Conservation (phyloP, 2,329 filamentous ascomycete genomes). For the Cylindrodendrum hubeiense region DNA sequence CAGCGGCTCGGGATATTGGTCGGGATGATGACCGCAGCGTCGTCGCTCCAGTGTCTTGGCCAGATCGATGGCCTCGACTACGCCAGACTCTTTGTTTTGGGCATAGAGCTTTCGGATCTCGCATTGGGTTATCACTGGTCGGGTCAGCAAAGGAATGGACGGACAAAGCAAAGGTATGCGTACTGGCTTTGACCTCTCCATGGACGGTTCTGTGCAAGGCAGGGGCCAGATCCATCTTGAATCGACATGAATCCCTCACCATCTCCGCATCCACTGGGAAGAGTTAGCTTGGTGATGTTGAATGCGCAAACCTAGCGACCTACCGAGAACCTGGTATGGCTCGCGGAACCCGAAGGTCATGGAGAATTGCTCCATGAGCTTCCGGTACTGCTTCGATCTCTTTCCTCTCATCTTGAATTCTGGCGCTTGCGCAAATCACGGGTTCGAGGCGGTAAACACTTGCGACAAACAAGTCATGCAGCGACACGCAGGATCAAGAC, state of each 20-base stretch:
- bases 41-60: constrained; percentile 83
- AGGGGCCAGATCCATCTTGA: constrained; percentile 89
- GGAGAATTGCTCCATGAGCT: constrained; percentile 94
- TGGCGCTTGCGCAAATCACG: background rate
- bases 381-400: constrained; percentile 70
- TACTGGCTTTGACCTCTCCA: constrained; percentile 86
- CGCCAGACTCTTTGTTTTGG: constrained; percentile 65
- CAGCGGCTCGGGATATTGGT: constrained; percentile 78
- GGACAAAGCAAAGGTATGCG: constrained; percentile 46
- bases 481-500: constrained; percentile 21
- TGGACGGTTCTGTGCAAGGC: constrained; percentile 86
- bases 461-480: constrained; percentile 15
- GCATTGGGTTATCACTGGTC: constrained; percentile 81
- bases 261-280: constrained; percentile 83
- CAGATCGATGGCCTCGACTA: constrained; percentile 74
- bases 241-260: constrained; percentile 82
- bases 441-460: constrained; percentile 5
- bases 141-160: constrained; percentile 36
- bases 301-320: constrained; percentile 36
- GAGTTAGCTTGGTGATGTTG: constrained; percentile 37
- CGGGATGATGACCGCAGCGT: constrained; percentile 81
- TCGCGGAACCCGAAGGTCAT: constrained; percentile 91
- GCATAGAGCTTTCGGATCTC: constrained; percentile 84
- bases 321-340: constrained; percentile 90
- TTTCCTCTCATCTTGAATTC: constrained; percentile 60